Conservation (phyloP, 352 stramenopile species). For the Globisporangium barbulae region DNA sequence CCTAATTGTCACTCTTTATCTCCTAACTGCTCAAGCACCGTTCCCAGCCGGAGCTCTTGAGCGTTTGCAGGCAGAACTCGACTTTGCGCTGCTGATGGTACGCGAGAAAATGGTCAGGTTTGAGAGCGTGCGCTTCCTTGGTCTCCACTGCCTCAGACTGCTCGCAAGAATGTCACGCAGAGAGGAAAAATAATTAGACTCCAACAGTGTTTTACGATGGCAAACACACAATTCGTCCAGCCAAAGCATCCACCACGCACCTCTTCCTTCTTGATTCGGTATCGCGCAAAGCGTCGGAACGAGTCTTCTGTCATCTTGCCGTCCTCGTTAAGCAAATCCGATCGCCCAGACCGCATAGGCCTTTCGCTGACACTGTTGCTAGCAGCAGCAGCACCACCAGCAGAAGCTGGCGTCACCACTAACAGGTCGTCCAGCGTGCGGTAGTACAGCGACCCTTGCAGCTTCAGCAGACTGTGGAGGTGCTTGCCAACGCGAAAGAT, state of each 20-base stretch:
- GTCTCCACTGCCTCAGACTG: constrained; percentile 19
- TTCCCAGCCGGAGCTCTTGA: constrained; percentile 45
- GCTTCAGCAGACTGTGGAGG: constrained; percentile 60
- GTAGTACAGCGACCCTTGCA: constrained; percentile 67
- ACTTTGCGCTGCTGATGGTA: constrained; percentile 63
- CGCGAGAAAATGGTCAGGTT: constrained; percentile 47
- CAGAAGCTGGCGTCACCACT: not conserved
- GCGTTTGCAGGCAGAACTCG: constrained; percentile 51
- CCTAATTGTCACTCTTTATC: not conserved
- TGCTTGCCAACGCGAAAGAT: constrained; percentile 77
- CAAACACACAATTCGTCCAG: no score
- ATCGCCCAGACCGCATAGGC: constrained; percentile 5
- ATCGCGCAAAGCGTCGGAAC: constrained; percentile 62
- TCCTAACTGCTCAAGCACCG: constrained; percentile 24
- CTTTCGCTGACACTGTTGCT: not conserved
- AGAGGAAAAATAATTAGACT: no score
- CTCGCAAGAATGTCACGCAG: not conserved
- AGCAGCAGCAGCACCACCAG: not conserved
- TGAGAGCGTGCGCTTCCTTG: constrained; percentile 25
- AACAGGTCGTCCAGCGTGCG: constrained; percentile 26
- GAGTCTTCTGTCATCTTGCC: constrained; percentile 63
- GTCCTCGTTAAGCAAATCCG: constrained; percentile 41
- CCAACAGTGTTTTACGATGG: no score
- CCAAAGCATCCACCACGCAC: constrained; percentile 17
- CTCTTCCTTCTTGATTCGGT: constrained; percentile 66